A percentile compares a stretch with the other conserved stretches of the same genome.
Conservation (phyloP, 2,329 filamentous ascomycete genomes). For the Chaetothyriales sp. region DNA sequence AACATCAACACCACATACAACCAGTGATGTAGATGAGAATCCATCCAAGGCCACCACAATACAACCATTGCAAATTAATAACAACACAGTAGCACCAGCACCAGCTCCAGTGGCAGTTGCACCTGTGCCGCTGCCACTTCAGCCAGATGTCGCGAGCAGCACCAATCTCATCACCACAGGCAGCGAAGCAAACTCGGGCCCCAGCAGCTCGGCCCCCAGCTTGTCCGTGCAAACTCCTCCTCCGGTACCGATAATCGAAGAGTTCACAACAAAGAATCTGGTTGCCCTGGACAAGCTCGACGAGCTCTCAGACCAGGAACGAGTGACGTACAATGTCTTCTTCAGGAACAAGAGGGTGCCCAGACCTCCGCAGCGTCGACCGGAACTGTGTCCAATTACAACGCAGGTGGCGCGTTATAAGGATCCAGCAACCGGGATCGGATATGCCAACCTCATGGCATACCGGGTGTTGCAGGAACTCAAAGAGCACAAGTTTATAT, state of each 20-base stretch:
- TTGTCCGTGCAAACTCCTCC: constrained; percentile 1
- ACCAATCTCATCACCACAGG: no score
- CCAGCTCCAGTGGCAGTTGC: no score
- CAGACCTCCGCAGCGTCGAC: constrained; percentile 33
- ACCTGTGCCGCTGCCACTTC: background rate
- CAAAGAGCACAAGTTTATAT: constrained; percentile 64
- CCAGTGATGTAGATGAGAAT: background rate
- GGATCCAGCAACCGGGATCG: constrained; percentile 69
- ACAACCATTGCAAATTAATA: background rate
- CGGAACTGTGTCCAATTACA: constrained; percentile 63
- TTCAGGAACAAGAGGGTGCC: constrained; percentile 37
- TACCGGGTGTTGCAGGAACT: constrained; percentile 54
- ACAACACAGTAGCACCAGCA: no score
- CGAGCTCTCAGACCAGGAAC: constrained; percentile 38
- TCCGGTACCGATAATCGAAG: constrained; percentile 26
- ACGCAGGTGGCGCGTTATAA: constrained; percentile 65
- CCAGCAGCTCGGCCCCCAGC: background rate
- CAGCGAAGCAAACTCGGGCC: background rate
- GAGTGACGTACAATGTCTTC: constrained; percentile 38
- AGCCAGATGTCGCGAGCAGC: constrained; percentile 12
- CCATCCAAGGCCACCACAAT: background rate
- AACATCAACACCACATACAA: background rate
- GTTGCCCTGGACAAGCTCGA: constrained; percentile 46
- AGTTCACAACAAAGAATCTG: constrained; percentile 41
- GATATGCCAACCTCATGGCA: constrained; percentile 63